Evolutionary conservation across 2,329 filamentous ascomycete species (phyloP).

Genomic region (Ceratocystis destructans): DNA sequence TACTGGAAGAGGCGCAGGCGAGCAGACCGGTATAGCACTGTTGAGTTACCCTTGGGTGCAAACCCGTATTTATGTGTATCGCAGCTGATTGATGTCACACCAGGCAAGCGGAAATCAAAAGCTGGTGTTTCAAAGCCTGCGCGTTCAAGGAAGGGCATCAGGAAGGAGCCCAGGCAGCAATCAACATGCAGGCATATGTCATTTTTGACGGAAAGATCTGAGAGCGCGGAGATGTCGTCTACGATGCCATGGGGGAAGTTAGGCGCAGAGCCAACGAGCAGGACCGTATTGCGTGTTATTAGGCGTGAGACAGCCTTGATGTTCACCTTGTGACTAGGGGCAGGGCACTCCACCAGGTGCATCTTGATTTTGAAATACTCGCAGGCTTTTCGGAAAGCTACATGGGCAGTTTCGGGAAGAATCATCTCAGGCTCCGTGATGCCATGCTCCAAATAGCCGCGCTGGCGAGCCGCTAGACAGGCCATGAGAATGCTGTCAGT

Average conservation of each 20-base stretch:
- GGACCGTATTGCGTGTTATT: slow-evolving; percentile 84
- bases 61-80: slow-evolving; percentile 99
- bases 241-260: slow-evolving; percentile 99
- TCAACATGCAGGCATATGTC: slow-evolving; percentile 87
- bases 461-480: slow-evolving; percentile 77
- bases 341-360: slow-evolving; percentile 76
- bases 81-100: slow-evolving; percentile 88
- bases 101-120: slow-evolving; percentile 88
- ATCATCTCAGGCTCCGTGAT: slow-evolving; percentile 97
- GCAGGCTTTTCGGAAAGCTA: slow-evolving; percentile 88
- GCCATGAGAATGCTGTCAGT: slow-evolving; percentile 97
- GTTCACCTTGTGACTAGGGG: slow-evolving; percentile 73
- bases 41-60: slow-evolving; percentile 93
- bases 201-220: slow-evolving; percentile 64
- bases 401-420: slow-evolving; percentile 84
- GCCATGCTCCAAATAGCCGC: slow-evolving; percentile 70
- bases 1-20: slow-evolving; percentile 80
- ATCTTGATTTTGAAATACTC: slow-evolving; percentile 96
- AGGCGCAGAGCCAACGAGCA: slow-evolving; percentile 86
- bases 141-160: slow-evolving; percentile 79
- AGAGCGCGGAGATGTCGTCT: slow-evolving; percentile 79
- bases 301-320: slow-evolving; percentile 63
- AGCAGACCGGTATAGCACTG: slow-evolving; percentile 73
- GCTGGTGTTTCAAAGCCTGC: slow-evolving; percentile 81
- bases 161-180: slow-evolving; percentile 92